phyloP scores from a whole-genome alignment of 2,329 filamentous ascomycete genomes.

The Aspergillus novoparasiticus region DNA sequence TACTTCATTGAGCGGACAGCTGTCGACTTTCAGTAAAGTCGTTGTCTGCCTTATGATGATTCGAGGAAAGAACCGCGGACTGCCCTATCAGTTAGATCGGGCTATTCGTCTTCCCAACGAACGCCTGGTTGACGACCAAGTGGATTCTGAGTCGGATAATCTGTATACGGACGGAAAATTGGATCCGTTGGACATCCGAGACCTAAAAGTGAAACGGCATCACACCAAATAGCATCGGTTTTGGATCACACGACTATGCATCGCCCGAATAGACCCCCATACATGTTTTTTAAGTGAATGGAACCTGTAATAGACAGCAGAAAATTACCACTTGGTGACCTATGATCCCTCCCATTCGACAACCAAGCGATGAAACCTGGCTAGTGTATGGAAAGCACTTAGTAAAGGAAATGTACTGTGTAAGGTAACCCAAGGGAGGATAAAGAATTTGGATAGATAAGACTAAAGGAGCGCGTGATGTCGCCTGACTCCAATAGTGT shows the following conservation, averaged over 20 bases:
- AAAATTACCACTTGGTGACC: neutral
- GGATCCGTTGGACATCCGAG: neutral
- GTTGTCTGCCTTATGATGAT: conserved; percentile 60
- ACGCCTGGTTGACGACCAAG: conserved; percentile 20
- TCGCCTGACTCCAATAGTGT: neutral
- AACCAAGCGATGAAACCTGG: neutral
- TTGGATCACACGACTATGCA: neutral
- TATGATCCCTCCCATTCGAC: neutral
- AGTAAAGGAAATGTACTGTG: neutral
- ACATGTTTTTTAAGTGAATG: neutral
- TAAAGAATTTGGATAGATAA: neutral
- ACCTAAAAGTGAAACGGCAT: conserved; percentile 8
- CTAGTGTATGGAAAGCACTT: neutral
- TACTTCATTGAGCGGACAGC: conserved; percentile 45
- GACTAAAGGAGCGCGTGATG: neutral
- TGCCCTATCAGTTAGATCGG: conserved; percentile 58
- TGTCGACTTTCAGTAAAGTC: conserved; percentile 55
- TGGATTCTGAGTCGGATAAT: conserved; percentile 7
- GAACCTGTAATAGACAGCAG: neutral
- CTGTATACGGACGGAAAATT: neutral
- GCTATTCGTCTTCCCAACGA: conserved; percentile 38
- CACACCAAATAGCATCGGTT: conserved; percentile 10
- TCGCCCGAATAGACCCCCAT: neutral
- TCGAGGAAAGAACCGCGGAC: conserved; percentile 56
- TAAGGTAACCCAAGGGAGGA: neutral